A percentile compares a stretch with the other conserved stretches of the same genome.
Evolutionary conservation across 2,329 filamentous ascomycete genomes (phyloP).

Genomic region (Botrytis sinoallii): DNA sequence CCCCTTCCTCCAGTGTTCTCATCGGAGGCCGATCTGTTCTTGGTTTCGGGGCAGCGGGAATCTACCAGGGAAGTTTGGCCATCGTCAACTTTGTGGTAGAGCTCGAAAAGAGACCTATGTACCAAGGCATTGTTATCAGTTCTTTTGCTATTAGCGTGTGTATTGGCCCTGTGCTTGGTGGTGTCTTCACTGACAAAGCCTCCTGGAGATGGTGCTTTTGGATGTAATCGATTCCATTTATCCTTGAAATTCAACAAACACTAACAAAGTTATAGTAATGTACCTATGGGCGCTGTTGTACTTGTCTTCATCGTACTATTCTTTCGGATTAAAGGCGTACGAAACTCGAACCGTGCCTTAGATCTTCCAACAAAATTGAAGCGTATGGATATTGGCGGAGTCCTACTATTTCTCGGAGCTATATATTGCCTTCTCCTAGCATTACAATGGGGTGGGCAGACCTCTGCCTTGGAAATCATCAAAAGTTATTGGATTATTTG

Average conservation of each 20-base stretch:
- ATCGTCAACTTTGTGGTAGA: slow-evolving; percentile 47
- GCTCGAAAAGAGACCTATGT: slow-evolving; percentile 15
- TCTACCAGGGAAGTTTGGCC: slow-evolving; percentile 47
- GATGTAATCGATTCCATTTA: slow-evolving; percentile 35
- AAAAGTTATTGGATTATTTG: slow-evolving; percentile 39
- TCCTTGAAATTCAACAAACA: not conserved
- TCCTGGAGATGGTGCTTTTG: slow-evolving; percentile 39
- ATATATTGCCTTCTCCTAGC: slow-evolving; percentile 41
- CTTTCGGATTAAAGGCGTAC: slow-evolving; percentile 43
- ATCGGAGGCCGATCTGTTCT: slow-evolving; percentile 49
- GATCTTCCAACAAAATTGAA: slow-evolving; percentile 25
- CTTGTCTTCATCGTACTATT: slow-evolving; percentile 40
- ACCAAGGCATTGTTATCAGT: slow-evolving; percentile 19
- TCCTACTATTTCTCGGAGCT: slow-evolving; percentile 38
- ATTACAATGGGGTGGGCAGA: slow-evolving; percentile 42
- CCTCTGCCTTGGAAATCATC: slow-evolving; percentile 39
- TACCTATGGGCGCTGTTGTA: slow-evolving; percentile 40
- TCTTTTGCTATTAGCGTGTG: slow-evolving; percentile 14
- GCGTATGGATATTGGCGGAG: slow-evolving; percentile 40
- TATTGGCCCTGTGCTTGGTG: slow-evolving; percentile 57
- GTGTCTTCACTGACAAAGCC: slow-evolving; percentile 54
- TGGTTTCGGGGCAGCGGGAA: slow-evolving; percentile 48
- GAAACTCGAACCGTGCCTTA: slow-evolving; percentile 31
- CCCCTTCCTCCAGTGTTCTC: slow-evolving; percentile 43
- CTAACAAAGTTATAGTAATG: slow-evolving; percentile 19